Evolutionary conservation across 176 grass and related monocot genomes (phyloP).

Genomic region (Olyra latifolia): DNA sequence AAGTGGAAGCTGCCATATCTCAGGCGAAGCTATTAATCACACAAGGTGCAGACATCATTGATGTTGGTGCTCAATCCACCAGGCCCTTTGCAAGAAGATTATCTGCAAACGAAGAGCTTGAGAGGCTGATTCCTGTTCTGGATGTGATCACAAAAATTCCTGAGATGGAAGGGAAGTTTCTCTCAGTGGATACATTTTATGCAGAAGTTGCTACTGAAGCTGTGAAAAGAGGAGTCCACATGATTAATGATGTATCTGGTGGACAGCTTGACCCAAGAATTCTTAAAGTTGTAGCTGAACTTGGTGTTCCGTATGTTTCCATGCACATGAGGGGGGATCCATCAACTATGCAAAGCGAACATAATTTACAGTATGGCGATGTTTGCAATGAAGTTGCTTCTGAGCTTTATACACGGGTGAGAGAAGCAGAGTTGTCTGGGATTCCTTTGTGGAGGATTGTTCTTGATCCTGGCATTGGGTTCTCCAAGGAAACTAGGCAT

Average conservation of each 20-base stretch:
- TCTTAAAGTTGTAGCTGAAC: conserved; percentile 63
- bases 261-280: conserved; percentile 75
- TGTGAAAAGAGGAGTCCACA: conserved; percentile 70
- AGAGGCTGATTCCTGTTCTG: conserved; percentile 75
- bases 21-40: conserved; percentile 68
- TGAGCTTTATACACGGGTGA: conserved; percentile 58
- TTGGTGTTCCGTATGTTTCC: conserved; percentile 73
- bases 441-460: conserved; percentile 90
- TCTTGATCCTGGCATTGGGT: conserved; percentile 85
- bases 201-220: conserved; percentile 72
- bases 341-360: conserved; percentile 77
- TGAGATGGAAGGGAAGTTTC: conserved; percentile 66
- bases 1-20: conserved; percentile 54
- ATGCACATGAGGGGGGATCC: conserved; percentile 95
- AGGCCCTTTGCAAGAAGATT: conserved; percentile 69
- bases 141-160: conserved; percentile 58
- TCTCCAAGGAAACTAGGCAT: conserved; percentile 67
- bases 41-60: conserved; percentile 87
- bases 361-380: conserved; percentile 71
- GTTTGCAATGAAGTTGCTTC: conserved; percentile 72
- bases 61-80: conserved; percentile 92
- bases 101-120: conserved; percentile 69
- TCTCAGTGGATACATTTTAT: conserved; percentile 90
- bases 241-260: conserved; percentile 87
- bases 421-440: conserved; percentile 59